Evolutionary conservation across 2,329 filamentous ascomycete genomes (phyloP).

Genomic region (Pseudogymnoascus sp.): DNA sequence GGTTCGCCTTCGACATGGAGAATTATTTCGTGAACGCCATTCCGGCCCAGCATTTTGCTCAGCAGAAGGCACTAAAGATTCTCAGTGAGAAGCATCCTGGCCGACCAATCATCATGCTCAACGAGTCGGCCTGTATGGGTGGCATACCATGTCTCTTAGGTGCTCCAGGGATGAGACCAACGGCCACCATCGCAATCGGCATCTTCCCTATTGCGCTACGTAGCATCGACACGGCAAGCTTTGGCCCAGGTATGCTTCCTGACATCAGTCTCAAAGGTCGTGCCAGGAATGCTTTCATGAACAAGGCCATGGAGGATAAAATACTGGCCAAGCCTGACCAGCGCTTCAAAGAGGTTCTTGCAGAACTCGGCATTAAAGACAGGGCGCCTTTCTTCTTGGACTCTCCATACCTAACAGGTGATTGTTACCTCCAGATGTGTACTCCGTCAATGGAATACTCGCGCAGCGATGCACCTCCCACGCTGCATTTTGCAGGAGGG

Average conservation of each 20-base stretch:
- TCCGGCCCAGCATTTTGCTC: slow-evolving; percentile 25
- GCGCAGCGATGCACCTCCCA: slow-evolving; percentile 29
- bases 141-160: slow-evolving; percentile 32
- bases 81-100: slow-evolving; percentile 27
- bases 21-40: slow-evolving; percentile 29
- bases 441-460: slow-evolving; percentile 30
- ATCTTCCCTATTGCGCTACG: slow-evolving; percentile 30
- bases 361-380: slow-evolving; percentile 25
- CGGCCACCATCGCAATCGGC: slow-evolving; percentile 34
- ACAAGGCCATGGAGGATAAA: slow-evolving; percentile 19
- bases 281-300: slow-evolving; percentile 27
- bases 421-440: slow-evolving; percentile 29
- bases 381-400: slow-evolving; percentile 20
- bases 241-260: slow-evolving; percentile 32
- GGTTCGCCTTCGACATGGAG: slow-evolving; percentile 29
- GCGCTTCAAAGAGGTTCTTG: slow-evolving; percentile 18
- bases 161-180: slow-evolving; percentile 30
- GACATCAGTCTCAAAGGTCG: slow-evolving; percentile 31
- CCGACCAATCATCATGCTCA: slow-evolving; percentile 36
- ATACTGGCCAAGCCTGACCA: slow-evolving; percentile 7
- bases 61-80: slow-evolving; percentile 30
- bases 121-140: slow-evolving; percentile 34
- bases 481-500: slow-evolving; percentile 37
- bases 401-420: slow-evolving; percentile 17
- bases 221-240: slow-evolving; percentile 33